Percentiles rank a stretch among this genome's conserved stretches.
These are phyloP conservation scores for Chamaenerion angustifolium DNA, from an alignment of 345 rosid species.

Conservation along the genomic window DNA sequence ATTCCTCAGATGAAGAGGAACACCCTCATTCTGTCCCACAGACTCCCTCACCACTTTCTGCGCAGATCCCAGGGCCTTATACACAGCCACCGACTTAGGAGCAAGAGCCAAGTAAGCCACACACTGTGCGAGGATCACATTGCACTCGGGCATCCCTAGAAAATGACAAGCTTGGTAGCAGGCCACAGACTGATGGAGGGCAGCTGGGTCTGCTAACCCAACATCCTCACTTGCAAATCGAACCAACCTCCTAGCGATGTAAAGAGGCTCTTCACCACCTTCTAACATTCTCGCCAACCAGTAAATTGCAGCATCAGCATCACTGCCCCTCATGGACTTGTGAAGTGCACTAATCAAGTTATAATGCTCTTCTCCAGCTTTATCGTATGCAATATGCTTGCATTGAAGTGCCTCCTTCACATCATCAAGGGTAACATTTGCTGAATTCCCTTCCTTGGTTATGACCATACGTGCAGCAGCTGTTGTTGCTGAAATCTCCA, in stretches of 20 bases:
- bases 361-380: conserved; percentile 74
- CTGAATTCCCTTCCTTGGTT: conserved; percentile 4
- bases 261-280: conserved; percentile 79
- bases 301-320: conserved; percentile 68
- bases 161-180: conserved; percentile 90
- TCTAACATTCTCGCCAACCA: conserved; percentile 81
- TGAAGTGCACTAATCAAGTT: conserved; percentile 73
- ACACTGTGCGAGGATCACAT: conserved; percentile 72
- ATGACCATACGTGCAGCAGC: conserved; percentile 26
- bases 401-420: conserved; percentile 73
- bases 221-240: conserved; percentile 86
- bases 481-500: conserved; percentile 56
- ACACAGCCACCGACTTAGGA: conserved; percentile 60
- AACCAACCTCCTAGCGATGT: conserved; percentile 65
- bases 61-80: conserved; percentile 56
- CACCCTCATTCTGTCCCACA: conserved; percentile 70
- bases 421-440: conserved; percentile 36
- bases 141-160: conserved; percentile 74
- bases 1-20: conserved; percentile 73
- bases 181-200: conserved; percentile 70
- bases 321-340: conserved; percentile 77
- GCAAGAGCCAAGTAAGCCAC: conserved; percentile 69
- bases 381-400: conserved; percentile 73
- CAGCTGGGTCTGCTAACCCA: conserved; percentile 63
- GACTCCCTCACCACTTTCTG: conserved; percentile 55